Base-by-base conservation (phyloP, 1,284 basidiomycete genomes). In the Ceratobasidium sp. region DNA sequence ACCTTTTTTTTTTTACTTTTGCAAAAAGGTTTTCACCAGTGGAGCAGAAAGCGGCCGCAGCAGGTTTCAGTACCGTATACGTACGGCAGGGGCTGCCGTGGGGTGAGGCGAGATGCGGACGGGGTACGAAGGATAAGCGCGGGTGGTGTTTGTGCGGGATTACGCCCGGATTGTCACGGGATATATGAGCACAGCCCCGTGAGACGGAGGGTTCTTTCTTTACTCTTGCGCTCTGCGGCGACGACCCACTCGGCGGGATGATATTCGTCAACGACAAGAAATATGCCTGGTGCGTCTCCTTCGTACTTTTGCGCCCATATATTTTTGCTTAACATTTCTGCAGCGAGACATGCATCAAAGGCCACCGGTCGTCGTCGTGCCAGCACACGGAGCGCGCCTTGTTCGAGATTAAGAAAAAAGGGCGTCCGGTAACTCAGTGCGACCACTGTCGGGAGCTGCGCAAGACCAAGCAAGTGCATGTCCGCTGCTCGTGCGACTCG, bases 311-410 rank as follows among this genome's bases (percentile, higher is more conserved):
- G 8, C 58, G 37, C 28, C 10, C 42, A 17, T 45, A 47, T 20
- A 17, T 20, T 49, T 49, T n/a, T 20, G 47, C 47, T 49, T n/a
- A 49, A 75, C 76, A 26, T 47, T 13, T n/a, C 56, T 79, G 79
- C 79, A 93, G 92, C 82, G 91, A 92, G 83, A 91, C 92, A 56
- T 94, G 92, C 84, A 94, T 94, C 84, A 94, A 94, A 83, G 92
- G 92, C 13, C 92, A 94, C 84, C 90, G 92, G 49, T 93, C 92
- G 15, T 92, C 92, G 10, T 87, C 89, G 61, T 94, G 92, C 83
- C 89, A 90, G 76, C 93, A 94, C 82, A 90, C 89, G 77, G 91
- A 93, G 81, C 88, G 93, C 53, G 90, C 92, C 33, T 86, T 94
- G 69, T 93, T 90, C 82, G 92, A 94, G 84, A 90, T 95, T 80